phyloP scores from a whole-genome alignment of 2,329 filamentous ascomycete species.

The Pseudogymnoascus sp. region DNA sequence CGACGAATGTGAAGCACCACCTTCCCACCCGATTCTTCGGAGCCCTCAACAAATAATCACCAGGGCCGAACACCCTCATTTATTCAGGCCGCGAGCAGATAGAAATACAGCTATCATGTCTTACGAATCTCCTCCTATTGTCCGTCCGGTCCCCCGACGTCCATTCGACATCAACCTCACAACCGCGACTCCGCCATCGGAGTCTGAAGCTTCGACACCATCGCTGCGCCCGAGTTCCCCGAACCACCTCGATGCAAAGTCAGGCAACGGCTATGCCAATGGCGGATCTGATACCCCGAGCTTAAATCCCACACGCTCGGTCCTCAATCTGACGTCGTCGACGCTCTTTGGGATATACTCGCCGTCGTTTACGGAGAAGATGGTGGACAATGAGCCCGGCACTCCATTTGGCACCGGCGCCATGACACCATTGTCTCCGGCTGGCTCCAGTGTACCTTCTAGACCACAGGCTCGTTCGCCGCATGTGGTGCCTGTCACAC shows the following conservation, averaged over 20 bases:
- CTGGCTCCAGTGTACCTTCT: slow-evolving; percentile 29
- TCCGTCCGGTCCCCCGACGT: slow-evolving; percentile 63
- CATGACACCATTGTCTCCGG: slow-evolving; percentile 50
- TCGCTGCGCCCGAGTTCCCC: slow-evolving; percentile 46
- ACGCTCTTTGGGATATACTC: slow-evolving; percentile 90
- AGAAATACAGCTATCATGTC: slow-evolving; percentile 15
- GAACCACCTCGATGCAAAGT: slow-evolving; percentile 55
- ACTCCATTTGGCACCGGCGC: slow-evolving; percentile 75
- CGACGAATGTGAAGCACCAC: not conserved
- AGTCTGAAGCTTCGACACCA: slow-evolving; percentile 29
- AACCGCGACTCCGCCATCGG: slow-evolving; percentile 37
- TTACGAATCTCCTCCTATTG: slow-evolving; percentile 41
- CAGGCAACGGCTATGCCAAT: slow-evolving; percentile 26
- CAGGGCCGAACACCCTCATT: not conserved
- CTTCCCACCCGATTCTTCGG: not conserved
- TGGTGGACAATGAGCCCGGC: slow-evolving; percentile 45
- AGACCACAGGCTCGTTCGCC: not conserved
- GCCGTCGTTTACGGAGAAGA: slow-evolving; percentile 44
- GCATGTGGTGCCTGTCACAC: not conserved
- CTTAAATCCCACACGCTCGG: slow-evolving; percentile 63
- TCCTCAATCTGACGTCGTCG: slow-evolving; percentile 78
- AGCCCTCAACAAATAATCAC: not conserved
- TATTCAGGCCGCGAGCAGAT: not conserved
- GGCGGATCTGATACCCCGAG: slow-evolving; percentile 29
- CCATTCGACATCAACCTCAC: slow-evolving; percentile 54